These are phyloP conservation scores for Pseudocercospora fijiensis DNA, from an alignment of 2,329 filamentous ascomycete species.

Conservation along the genomic window DNA sequence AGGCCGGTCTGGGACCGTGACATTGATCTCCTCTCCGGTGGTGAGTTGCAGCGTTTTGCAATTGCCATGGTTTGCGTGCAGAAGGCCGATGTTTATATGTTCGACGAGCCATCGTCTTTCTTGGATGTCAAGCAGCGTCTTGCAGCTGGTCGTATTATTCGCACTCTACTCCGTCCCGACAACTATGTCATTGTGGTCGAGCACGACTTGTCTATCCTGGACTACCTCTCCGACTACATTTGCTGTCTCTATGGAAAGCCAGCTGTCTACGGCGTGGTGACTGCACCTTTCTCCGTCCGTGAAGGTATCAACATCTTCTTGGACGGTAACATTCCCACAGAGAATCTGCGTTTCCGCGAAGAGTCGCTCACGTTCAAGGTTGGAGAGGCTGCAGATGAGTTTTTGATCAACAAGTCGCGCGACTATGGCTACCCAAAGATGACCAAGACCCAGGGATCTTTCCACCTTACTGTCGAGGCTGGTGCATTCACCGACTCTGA, in stretches of 20 bases:
- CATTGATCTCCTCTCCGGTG: slow-evolving; percentile 85
- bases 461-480: slow-evolving; percentile 76
- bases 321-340: slow-evolving; percentile 94
- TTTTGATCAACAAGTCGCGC: slow-evolving; percentile 76
- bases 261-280: slow-evolving; percentile 96
- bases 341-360: slow-evolving; percentile 97
- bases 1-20: slow-evolving; percentile 90
- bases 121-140: slow-evolving; percentile 99
- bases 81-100: slow-evolving; percentile 98
- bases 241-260: slow-evolving; percentile 96
- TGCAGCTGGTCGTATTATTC: slow-evolving; percentile 86
- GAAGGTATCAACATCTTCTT: slow-evolving; percentile 99
- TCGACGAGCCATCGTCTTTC: slow-evolving; percentile 98
- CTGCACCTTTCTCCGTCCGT: slow-evolving; percentile 88
- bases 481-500: slow-evolving; percentile 96
- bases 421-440: slow-evolving; percentile 86
- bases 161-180: slow-evolving; percentile 80
- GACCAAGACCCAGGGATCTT: slow-evolving; percentile 88
- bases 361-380: slow-evolving; percentile 96
- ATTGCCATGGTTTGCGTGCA: slow-evolving; percentile 95
- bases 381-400: slow-evolving; percentile 84
- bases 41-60: slow-evolving; percentile 96
- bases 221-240: slow-evolving; percentile 98
- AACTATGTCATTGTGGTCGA: slow-evolving; percentile 99
- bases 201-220: slow-evolving; percentile 96